A percentile compares a stretch with the other conserved stretches of the same genome.
Evolutionary conservation across 2,329 filamentous ascomycete genomes (phyloP).

Genomic region (Aspergillus sojae): DNA sequence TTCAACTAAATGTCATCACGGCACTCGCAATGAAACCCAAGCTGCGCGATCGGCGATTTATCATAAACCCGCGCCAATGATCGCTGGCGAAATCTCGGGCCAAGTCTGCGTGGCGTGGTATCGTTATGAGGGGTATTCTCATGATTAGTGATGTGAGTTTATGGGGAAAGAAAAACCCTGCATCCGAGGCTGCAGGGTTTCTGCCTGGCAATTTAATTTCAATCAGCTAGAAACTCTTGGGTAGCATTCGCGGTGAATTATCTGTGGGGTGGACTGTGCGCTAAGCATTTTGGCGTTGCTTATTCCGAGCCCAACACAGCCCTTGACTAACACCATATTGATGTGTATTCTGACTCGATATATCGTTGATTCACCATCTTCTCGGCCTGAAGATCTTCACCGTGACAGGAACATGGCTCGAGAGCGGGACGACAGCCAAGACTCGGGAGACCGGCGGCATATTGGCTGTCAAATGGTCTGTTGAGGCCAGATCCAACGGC

Average conservation of each 20-base stretch:
- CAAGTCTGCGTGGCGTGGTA: slow-evolving; percentile 4
- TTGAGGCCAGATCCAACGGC: not conserved
- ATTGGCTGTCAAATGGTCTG: not conserved
- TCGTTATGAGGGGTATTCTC: not conserved
- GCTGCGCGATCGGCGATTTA: not conserved
- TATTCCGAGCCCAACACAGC: not conserved
- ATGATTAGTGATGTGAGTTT: not conserved
- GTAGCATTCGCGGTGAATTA: not conserved
- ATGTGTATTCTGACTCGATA: not conserved
- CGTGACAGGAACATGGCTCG: not conserved
- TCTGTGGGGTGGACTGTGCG: not conserved
- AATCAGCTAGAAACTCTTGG: not conserved
- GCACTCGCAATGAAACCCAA: slow-evolving; percentile 1
- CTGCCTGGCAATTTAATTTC: slow-evolving; percentile 4
- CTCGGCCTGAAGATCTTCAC: not conserved
- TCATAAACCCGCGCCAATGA: not conserved
- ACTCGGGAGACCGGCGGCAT: not conserved
- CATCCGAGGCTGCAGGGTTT: not conserved
- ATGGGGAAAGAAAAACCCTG: not conserved
- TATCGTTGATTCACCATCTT: not conserved
- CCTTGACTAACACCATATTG: not conserved
- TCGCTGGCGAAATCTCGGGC: not conserved
- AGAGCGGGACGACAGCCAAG: not conserved
- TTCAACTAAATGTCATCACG: not conserved
- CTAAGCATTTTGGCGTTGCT: slow-evolving; percentile 6